phyloP scores from a whole-genome alignment of 1,284 basidiomycete genomes.

The Fistulinella staudtii region DNA sequence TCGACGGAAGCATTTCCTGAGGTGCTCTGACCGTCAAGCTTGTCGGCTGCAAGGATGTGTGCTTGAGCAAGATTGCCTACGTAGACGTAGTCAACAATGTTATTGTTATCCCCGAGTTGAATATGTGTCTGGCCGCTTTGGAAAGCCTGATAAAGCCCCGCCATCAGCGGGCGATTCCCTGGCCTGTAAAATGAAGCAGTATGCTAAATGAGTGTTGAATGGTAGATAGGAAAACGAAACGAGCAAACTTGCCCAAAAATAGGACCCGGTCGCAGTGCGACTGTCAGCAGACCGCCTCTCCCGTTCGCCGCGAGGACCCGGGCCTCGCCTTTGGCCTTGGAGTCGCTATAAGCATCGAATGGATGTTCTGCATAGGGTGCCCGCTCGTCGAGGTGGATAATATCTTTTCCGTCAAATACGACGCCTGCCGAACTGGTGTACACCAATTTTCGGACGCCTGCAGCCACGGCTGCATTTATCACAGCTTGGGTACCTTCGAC shows the following conservation, averaged over 20 bases:
- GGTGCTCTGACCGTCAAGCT: slow-evolving; percentile 48
- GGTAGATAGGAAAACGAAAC: neutral
- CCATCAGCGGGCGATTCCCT: slow-evolving; percentile 87
- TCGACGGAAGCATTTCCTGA: slow-evolving; percentile 6
- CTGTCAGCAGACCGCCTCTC: slow-evolving; percentile 78
- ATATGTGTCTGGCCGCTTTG: slow-evolving; percentile 83
- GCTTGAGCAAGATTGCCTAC: slow-evolving; percentile 95
- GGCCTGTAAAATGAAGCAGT: slow-evolving; percentile 57
- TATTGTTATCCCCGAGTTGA: slow-evolving; percentile 92
- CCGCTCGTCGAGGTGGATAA: slow-evolving; percentile 90
- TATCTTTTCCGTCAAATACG: slow-evolving; percentile 80
- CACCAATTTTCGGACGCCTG: slow-evolving; percentile 81
- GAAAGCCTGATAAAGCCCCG: slow-evolving; percentile 79
- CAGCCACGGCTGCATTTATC: slow-evolving; percentile 74
- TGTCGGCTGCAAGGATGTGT: slow-evolving; percentile 92
- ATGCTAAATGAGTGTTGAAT: neutral
- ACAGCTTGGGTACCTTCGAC: slow-evolving; percentile 88
- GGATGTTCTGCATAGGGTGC: slow-evolving; percentile 70
- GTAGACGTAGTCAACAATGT: slow-evolving; percentile 97
- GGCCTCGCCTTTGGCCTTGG: slow-evolving; percentile 93
- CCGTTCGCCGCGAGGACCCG: slow-evolving; percentile 86
- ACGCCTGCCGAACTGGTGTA: slow-evolving; percentile 96
- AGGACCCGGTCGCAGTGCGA: slow-evolving; percentile 88
- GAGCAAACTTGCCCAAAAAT: slow-evolving; percentile 81
- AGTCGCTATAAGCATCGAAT: slow-evolving; percentile 93